These are phyloP conservation scores for Tetraselmis striata DNA, from an alignment of 139 green algal genomes.

Conservation along the genomic window DNA sequence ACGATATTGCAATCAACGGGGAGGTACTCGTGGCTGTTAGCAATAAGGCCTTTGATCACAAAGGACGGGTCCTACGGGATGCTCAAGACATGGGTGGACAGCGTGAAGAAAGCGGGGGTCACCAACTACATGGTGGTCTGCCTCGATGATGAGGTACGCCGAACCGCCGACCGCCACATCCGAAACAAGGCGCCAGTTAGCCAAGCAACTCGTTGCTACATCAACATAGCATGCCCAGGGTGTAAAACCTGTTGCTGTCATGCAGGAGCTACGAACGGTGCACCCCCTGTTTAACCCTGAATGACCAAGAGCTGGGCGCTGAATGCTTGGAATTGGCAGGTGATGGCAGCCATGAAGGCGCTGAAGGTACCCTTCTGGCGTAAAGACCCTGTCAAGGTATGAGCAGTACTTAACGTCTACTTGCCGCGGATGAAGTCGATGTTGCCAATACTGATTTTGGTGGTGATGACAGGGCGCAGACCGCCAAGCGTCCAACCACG, in stretches of 20 bases:
- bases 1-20: constrained; percentile 41
- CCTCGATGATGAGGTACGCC: constrained; percentile 45
- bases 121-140: constrained; percentile 68
- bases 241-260: constrained; percentile 25
- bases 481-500: constrained; percentile 51
- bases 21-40: constrained; percentile 48
- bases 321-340: constrained; percentile 6
- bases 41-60: constrained; percentile 35
- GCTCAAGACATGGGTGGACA: constrained; percentile 60
- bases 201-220: constrained; percentile 37
- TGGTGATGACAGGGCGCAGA: constrained; percentile 26
- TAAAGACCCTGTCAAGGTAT: constrained; percentile 18
- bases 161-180: not conserved
- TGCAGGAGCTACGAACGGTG: constrained; percentile 3
- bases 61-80: constrained; percentile 32
- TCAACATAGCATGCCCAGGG: constrained; percentile 19
- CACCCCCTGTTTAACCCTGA: not conserved
- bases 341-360: constrained; percentile 23
- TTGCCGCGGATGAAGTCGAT: too few species aligned
- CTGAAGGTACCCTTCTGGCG: constrained; percentile 37
- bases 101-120: constrained; percentile 40
- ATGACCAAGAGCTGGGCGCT: not conserved
- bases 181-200: too few species aligned
- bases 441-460: too few species aligned
- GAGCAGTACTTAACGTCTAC: not conserved